Evolutionary conservation across 495 filamentous ascomycete genomes (phyloP), one percentile per base, ranked within the genome.

Genomic region (Daldinia grandis): DNA sequence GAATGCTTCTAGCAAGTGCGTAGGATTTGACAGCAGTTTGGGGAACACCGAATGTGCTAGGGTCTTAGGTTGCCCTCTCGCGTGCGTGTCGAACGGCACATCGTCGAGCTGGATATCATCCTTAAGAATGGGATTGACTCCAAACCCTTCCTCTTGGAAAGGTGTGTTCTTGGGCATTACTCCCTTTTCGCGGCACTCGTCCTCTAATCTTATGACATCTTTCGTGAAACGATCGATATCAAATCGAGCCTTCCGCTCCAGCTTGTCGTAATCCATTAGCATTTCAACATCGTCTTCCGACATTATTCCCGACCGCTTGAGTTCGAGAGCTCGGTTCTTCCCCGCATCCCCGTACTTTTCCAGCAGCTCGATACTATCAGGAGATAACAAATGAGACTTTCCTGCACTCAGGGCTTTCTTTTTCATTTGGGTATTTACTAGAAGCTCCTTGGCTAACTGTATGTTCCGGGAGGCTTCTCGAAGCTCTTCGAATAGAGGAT

Each of bases 351-450:
- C 74, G 15, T 78, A 73, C 4, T 56, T 58, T 56, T 77, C 73
- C 30, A 77, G 57, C 14, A 76, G 17, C 25, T 74, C 56, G n/a
- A 77, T 63, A 51, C 70, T 70, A 17, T 66, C 70, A 40, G 67
- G 67, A 42, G 68, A 64, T 58, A 77, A 66, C 40, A 66, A 61
- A 30, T 74, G 75, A 58, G 70, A 69, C 58, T 77, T 77, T 9
- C 53, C 61, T 44, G 73, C 63, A 66, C 66, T 66, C 14, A 78
- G 55, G 15, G 66, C 71, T 42, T 72, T 71, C 40, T 65, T 74
- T 40, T 78, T 76, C 71, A 74, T 74, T 50, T 73, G 68, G 9
- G 74, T 76, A 30, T 78, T 76, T 33, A 58, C 60, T 28, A 76
- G 55, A 25, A 76, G 74, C 44, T 78, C 76, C 25, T 51, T 74